These are phyloP conservation scores for Raffaelea arxii DNA, from an alignment of 2,329 filamentous ascomycete species.

Conservation along the genomic window DNA sequence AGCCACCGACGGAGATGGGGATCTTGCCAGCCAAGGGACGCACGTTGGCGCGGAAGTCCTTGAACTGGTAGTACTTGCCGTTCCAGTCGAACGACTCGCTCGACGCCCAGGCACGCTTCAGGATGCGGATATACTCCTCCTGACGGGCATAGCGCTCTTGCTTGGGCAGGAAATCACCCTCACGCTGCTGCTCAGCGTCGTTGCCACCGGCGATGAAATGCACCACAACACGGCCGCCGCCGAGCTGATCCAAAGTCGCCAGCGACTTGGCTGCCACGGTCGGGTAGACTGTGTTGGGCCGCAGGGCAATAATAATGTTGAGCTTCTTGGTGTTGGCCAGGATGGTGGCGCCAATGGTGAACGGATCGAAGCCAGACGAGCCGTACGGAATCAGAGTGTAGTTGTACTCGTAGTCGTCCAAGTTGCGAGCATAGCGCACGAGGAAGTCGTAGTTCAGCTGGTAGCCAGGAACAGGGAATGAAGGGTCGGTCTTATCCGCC, in stretches of 20 bases:
- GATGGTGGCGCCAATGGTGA: constrained; percentile 49
- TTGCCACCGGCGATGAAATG: constrained; percentile 55
- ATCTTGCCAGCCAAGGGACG: constrained; percentile 43
- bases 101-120: constrained; percentile 47
- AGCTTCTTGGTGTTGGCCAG: constrained; percentile 46
- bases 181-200: constrained; percentile 48
- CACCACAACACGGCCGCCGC: constrained; percentile 43
- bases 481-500: constrained; percentile 26
- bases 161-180: constrained; percentile 50
- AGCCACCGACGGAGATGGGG: constrained; percentile 49
- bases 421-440: constrained; percentile 41
- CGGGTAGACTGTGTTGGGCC: constrained; percentile 52
- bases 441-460: constrained; percentile 49
- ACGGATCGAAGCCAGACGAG: constrained; percentile 45
- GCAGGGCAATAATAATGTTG: constrained; percentile 51
- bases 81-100: constrained; percentile 52
- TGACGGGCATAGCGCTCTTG: constrained; percentile 46
- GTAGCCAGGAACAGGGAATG: too few species aligned
- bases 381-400: constrained; percentile 53
- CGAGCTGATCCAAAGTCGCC: constrained; percentile 50
- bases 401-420: constrained; percentile 52
- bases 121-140: constrained; percentile 53
- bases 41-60: constrained; percentile 44
- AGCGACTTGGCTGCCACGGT: constrained; percentile 53
- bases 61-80: constrained; percentile 49